Conservation (phyloP, 2,329 filamentous ascomycete genomes). For the Dactylonectria macrodidyma region DNA sequence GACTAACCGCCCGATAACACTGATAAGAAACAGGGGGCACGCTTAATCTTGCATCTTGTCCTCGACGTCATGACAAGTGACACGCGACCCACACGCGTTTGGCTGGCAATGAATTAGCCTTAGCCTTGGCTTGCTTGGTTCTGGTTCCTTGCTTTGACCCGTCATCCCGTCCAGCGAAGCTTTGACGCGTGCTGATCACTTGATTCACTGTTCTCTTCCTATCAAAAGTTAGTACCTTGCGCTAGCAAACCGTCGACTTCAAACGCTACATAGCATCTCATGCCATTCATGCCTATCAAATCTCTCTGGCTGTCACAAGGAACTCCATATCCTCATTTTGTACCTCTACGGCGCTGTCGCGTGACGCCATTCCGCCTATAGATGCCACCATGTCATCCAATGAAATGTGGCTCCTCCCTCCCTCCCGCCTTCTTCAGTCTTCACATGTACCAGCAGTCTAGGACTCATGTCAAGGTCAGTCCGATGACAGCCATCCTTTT, state of each 20-base stretch:
- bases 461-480: neutral
- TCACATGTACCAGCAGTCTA: neutral
- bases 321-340: neutral
- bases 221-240: neutral
- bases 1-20: neutral
- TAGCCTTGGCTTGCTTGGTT: too few relatives aligned
- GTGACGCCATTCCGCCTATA: neutral
- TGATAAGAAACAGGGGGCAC: neutral
- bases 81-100: conserved; percentile 8
- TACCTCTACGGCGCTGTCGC: conserved; percentile 1
- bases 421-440: neutral
- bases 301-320: neutral
- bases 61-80: conserved; percentile 15
- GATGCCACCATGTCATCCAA: neutral
- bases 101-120: neutral
- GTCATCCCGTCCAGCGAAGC: neutral
- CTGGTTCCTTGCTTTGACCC: neutral
- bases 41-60: neutral
- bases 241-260: neutral
- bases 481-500: neutral
- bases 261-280: neutral
- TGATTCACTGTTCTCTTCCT: neutral
- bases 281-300: too few relatives aligned
- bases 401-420: neutral
- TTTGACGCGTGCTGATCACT: conserved; percentile 5